Base-by-base conservation (phyloP, 208 protist genomes). In the Trypanosoma caninum region DNA sequence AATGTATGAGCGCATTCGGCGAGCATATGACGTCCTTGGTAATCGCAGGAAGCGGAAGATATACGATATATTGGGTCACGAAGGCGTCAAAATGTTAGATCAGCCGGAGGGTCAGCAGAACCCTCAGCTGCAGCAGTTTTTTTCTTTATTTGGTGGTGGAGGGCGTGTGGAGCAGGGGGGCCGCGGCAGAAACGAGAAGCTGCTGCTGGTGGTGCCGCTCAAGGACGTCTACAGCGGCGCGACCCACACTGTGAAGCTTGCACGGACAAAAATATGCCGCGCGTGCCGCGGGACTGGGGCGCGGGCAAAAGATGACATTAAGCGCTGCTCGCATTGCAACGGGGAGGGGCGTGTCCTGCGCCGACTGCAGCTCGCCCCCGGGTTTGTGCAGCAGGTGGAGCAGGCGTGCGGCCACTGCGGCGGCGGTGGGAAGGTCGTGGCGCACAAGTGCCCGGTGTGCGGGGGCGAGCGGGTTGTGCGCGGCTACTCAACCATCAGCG, bases 141-240 rank as follows among this genome's bases (percentile, higher is more conserved):
- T 82, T 28, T 61, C 70, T 16, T 64, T 73, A 23, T 76, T 79
- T 68, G 73, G 69, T 30, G 76, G 76, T 31, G 73, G 69, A 1
- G 59, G 31, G 11, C 34, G 18, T 18, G 16, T 45, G 2, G 30
- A 53, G 40, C 10, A 44, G 11, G 60, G 13, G 41, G 54, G 72
- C 23, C 93, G 88, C 31, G 91, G 88, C 23, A 71, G 86, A 37
- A 72, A 90, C 60, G 59, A 94, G 47, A 66, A 88, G 18, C 61
- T 94, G 42, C 53, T 77, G 8, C 42, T 98, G 18, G 40, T 81
- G 6, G 89, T 97, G 28, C 77, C 73, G 6, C 77, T 98, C 9
- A 94, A 96, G 58, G 91, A 98, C 65, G 41, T 98, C 22, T 98
- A 97, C 78, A 94, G 82, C 16, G 94, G 95, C 50, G 57, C 85